Base-by-base conservation (phyloP, 2,329 filamentous ascomycete genomes). In the Colletotrichum spinosum region DNA sequence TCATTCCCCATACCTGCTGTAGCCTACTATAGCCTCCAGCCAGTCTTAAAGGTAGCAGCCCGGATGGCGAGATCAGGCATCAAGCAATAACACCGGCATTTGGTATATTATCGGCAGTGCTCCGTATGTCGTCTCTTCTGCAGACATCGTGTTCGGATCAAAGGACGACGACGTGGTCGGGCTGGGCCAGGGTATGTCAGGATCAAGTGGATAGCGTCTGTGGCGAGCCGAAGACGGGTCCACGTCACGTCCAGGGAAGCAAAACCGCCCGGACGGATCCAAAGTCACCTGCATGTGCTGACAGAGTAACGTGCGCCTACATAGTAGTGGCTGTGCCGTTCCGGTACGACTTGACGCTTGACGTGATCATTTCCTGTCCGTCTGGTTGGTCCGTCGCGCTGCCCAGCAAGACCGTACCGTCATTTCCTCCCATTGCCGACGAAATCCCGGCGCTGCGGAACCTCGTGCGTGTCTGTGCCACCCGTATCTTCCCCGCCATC, bases 371-470 rank as follows among this genome's bases (percentile, higher is more conserved):
- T 41, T 49, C 10, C 58, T 38, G n/a, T 35, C 25, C 57, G 49
- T 48, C 42, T 46, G 57, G 49, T 60, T 60, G 39, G 56, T 46
- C 48, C 39, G 48, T 59, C 39, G 38, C 8, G 25, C 25, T 25
- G 25, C 25, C 25, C 25, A 25, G 25, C 44, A 50, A 57, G 15
- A 5, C 34, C 13, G 35, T 35, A 13, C 42, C 25, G 53, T 15
- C 25, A 11, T 37, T n/a, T n/a, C 49, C 39, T 15, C 4, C 10
- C 39, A 13, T 41, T 34, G 8, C 37, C 55, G 55, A 60, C 48
- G 50, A 33, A 54, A 34, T 54, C 15, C 60, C 60, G 55, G 55
- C n/a, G 55, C 42, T 39, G 17, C 60, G 60, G 55, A 60, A 59
- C 37, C n/a, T 48, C n/a, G 33, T 42, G 60, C 42, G 49, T 33